phyloP scores from a whole-genome alignment of 192 early-diverging fungal species.

The Entrophospora sp. region DNA sequence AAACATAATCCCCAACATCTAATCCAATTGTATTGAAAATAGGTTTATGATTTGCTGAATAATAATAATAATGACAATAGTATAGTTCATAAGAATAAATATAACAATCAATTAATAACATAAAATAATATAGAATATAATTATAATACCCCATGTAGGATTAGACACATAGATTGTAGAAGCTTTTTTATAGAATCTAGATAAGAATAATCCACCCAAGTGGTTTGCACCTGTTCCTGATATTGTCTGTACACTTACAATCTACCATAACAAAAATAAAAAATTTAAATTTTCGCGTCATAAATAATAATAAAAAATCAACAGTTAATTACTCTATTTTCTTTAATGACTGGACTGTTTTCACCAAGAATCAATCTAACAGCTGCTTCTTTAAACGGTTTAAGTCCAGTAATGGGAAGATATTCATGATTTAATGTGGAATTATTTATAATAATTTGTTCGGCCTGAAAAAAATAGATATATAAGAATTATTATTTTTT shows the following conservation, averaged over 20 bases:
- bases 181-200: slow-evolving; percentile 53
- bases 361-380: slow-evolving; percentile 74
- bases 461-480: slow-evolving; percentile 48
- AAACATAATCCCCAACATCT: slow-evolving; percentile 75
- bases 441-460: slow-evolving; percentile 62
- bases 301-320: slow-evolving; percentile 6
- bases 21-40: slow-evolving; percentile 86
- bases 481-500: background rate
- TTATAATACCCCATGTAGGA: slow-evolving; percentile 84
- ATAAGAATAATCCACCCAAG: slow-evolving; percentile 76
- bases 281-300: background rate
- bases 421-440: slow-evolving; percentile 86
- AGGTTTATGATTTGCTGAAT: slow-evolving; percentile 72
- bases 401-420: slow-evolving; percentile 76
- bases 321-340: slow-evolving; percentile 65
- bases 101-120: background rate
- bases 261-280: slow-evolving; percentile 3
- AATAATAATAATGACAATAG: background rate
- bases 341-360: slow-evolving; percentile 58
- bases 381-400: slow-evolving; percentile 71
- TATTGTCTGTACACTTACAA: slow-evolving; percentile 74
- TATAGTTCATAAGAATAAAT: too few species aligned
- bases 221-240: slow-evolving; percentile 92
- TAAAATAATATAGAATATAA: background rate
- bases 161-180: slow-evolving; percentile 80